These are phyloP conservation scores for Penicillium capsulatum DNA, from an alignment of 2,329 filamentous ascomycete species.

Conservation along the genomic window DNA sequence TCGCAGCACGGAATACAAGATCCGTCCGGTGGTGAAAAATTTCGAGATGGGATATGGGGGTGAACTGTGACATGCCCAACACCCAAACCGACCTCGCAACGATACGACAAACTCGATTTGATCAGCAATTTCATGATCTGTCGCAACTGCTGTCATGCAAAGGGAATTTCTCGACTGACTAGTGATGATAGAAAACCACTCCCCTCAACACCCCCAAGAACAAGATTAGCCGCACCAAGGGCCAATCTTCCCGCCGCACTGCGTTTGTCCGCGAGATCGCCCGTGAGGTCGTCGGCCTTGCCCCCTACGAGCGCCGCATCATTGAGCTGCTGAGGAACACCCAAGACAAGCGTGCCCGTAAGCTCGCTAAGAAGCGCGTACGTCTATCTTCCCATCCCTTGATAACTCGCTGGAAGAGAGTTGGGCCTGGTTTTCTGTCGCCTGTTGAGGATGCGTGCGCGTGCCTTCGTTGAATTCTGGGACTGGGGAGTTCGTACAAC, in stretches of 20 bases:
- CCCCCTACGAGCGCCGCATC: slow-evolving; percentile 95
- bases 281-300: slow-evolving; percentile 95
- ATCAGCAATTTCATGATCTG: too few relatives aligned
- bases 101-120: too few relatives aligned
- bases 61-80: not conserved
- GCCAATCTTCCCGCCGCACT: slow-evolving; percentile 93
- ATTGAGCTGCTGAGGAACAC: slow-evolving; percentile 98
- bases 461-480: too few relatives aligned
- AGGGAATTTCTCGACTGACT: slow-evolving; percentile 39
- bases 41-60: not conserved
- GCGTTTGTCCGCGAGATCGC: slow-evolving; percentile 95
- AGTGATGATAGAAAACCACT: slow-evolving; percentile 69
- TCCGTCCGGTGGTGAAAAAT: too few relatives aligned
- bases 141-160: not conserved
- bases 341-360: slow-evolving; percentile 98
- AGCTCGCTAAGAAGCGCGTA: slow-evolving; percentile 99
- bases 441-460: not conserved
- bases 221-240: slow-evolving; percentile 82
- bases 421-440: not conserved
- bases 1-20: not conserved
- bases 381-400: slow-evolving; percentile 41
- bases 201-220: slow-evolving; percentile 67
- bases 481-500: too few relatives aligned
- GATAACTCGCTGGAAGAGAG: not conserved
- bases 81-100: too few relatives aligned